phyloP scores from a whole-genome alignment of 1,139 yeast species.

The Nakaseomyces nivariensis region DNA sequence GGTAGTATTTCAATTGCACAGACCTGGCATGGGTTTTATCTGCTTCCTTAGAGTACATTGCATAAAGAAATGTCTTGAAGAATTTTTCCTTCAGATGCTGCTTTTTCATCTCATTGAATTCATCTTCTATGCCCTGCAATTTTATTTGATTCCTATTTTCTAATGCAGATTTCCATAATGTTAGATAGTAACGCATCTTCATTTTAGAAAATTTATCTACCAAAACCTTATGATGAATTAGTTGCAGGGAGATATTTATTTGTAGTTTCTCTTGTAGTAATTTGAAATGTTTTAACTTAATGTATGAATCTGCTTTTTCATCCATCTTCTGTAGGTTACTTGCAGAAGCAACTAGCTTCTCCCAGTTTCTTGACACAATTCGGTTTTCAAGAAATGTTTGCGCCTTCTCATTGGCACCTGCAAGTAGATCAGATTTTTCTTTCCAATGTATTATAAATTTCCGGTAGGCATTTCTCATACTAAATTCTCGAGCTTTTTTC shows the following conservation, averaged over 20 bases:
- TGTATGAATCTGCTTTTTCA: background rate
- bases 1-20: background rate
- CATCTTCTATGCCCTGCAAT: background rate
- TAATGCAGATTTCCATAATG: background rate
- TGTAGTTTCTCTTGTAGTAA: background rate
- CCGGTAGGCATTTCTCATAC: background rate
- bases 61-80: background rate
- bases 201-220: background rate
- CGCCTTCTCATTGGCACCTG: background rate
- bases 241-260: background rate
- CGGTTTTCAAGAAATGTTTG: background rate
- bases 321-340: background rate
- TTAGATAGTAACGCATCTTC: background rate
- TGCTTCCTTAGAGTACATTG: background rate
- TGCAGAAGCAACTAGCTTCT: background rate
- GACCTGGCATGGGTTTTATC: constrained; percentile 1
- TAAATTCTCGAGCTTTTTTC: background rate
- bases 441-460: background rate
- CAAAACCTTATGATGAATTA: background rate
- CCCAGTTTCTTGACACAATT: background rate
- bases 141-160: background rate
- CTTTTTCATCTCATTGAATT: background rate
- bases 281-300: background rate
- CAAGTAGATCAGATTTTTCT: background rate
- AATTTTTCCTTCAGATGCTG: background rate